Base-by-base conservation (phyloP, 257 asterid species). In the Linderniella brevidens region DNA sequence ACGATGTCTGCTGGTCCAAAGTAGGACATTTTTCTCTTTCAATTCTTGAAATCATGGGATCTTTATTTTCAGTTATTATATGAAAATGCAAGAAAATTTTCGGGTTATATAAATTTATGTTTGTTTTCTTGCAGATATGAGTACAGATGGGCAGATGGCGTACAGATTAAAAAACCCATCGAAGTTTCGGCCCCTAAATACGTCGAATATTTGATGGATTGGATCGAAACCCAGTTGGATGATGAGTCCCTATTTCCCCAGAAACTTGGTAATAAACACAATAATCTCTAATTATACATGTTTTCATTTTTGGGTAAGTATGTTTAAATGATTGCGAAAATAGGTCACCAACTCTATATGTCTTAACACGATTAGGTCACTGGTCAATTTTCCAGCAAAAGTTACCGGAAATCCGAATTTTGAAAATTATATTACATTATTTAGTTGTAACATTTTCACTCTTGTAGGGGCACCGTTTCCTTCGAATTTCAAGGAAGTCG, bases 61-160 rank as follows among this genome's bases (percentile, higher is more conserved):
- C n/a, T n/a, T n/a, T n/a, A n/a, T n/a, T n/a, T n/a, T n/a, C n/a
- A n/a, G n/a, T n/a, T n/a, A n/a, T n/a, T n/a, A n/a, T n/a, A n/a
- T n/a, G n/a, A n/a, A n/a, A n/a, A n/a, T n/a, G n/a, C n/a, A n/a
- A n/a, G n/a, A n/a, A n/a, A n/a, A n/a, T n/a, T n/a, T n/a, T n/a
- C n/a, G n/a, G n/a, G n/a, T n/a, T n/a, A n/a, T n/a, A n/a, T n/a
- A n/a, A n/a, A n/a, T n/a, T n/a, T n/a, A n/a, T n/a, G n/a, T 25
- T 25, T 25, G 32, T 25, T 25, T 6, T 3, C 6, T 25, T 25
- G 3, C 32, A 46, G 51, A 35, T 46, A 46, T 46, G 51, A 46
- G 35, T 46, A 46, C 51, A 46, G 51, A 46, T 46, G 51, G 51
- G 51, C 51, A 7, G 51, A 46, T 11, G 51, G 51, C 12, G 35